Percentiles rank a stretch among this genome's conserved stretches.
These are phyloP conservation scores for Pythium dissotocum DNA, from an alignment of 352 stramenopile genomes.

Conservation along the genomic window DNA sequence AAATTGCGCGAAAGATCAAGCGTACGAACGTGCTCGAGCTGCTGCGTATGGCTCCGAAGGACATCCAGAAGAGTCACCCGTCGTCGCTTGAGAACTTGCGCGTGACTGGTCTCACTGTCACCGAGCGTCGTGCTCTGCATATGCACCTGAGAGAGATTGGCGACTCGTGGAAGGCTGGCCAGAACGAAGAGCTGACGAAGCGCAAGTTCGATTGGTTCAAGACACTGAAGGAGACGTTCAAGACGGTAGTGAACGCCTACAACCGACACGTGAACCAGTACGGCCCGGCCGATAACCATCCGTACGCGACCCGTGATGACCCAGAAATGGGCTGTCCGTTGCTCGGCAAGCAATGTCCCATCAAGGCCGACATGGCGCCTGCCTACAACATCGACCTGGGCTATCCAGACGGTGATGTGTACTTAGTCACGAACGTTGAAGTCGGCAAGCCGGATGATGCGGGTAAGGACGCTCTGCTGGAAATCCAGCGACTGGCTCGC, in stretches of 20 bases:
- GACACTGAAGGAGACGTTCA: constrained; percentile 91
- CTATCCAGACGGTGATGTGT: constrained; percentile 78
- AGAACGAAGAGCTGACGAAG: constrained; percentile 92
- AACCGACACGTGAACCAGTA: constrained; percentile 91
- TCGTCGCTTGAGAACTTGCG: constrained; percentile 90
- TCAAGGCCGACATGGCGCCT: constrained; percentile 81
- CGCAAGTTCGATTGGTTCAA: constrained; percentile 93
- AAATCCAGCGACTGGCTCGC: constrained; percentile 60
- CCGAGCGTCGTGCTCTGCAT: constrained; percentile 88
- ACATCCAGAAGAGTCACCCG: constrained; percentile 89
- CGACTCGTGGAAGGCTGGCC: constrained; percentile 85
- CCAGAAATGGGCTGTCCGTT: constrained; percentile 82
- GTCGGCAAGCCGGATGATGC: constrained; percentile 75
- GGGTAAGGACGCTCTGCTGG: constrained; percentile 57
- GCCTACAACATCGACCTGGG: constrained; percentile 82
- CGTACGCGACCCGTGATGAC: constrained; percentile 83
- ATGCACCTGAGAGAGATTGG: constrained; percentile 86
- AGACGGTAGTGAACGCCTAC: constrained; percentile 90
- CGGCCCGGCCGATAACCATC: constrained; percentile 86
- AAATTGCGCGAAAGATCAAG: constrained; percentile 91
- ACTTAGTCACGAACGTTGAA: constrained; percentile 69
- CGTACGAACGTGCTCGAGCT: constrained; percentile 91
- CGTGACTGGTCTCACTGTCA: constrained; percentile 90
- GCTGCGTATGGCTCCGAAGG: constrained; percentile 81
- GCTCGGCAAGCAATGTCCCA: constrained; percentile 90